These are phyloP conservation scores for Exophiala xenobiotica DNA, from an alignment of 2,329 filamentous ascomycete genomes.

Conservation along the genomic window DNA sequence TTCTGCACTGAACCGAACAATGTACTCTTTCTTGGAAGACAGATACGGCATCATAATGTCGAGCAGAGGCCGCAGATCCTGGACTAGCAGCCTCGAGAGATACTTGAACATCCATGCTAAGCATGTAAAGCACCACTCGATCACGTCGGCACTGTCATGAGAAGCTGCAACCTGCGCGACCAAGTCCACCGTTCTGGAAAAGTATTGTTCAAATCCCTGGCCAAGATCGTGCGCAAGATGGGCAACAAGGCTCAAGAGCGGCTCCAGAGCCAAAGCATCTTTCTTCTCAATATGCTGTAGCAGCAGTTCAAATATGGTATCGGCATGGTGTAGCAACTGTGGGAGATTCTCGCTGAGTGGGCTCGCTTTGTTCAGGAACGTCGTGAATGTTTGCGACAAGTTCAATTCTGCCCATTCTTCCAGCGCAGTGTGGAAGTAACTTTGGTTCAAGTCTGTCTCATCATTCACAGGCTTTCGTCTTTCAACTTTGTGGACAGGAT, in stretches of 20 bases:
- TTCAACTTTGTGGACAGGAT: slow-evolving; percentile 86
- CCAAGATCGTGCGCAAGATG: slow-evolving; percentile 95
- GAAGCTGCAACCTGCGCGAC: slow-evolving; percentile 76
- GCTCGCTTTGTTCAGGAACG: slow-evolving; percentile 71
- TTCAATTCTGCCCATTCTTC: slow-evolving; percentile 92
- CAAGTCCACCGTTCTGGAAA: slow-evolving; percentile 69
- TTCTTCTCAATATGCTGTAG: slow-evolving; percentile 72
- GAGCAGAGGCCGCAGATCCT: slow-evolving; percentile 81
- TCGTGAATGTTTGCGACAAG: slow-evolving; percentile 74
- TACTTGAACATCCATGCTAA: slow-evolving; percentile 98
- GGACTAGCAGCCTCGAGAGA: slow-evolving; percentile 79
- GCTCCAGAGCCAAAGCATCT: slow-evolving; percentile 78
- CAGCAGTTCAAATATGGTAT: slow-evolving; percentile 76
- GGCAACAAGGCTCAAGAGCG: slow-evolving; percentile 80
- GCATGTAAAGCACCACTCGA: slow-evolving; percentile 95
- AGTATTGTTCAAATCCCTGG: slow-evolving; percentile 82
- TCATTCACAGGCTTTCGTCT: slow-evolving; percentile 68
- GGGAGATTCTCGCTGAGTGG: slow-evolving; percentile 85
- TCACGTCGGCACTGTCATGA: slow-evolving; percentile 78
- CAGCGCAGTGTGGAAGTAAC: slow-evolving; percentile 79
- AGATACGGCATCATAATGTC: slow-evolving; percentile 80
- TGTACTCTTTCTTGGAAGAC: slow-evolving; percentile 76
- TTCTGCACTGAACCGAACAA: slow-evolving; percentile 89
- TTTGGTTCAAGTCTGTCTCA: slow-evolving; percentile 67
- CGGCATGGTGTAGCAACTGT: slow-evolving; percentile 87